Evolutionary conservation across 225 moss, liverwort and hornwort species (phyloP), one percentile per base, ranked within the genome.

Genomic region (Marchantia polymorpha): DNA sequence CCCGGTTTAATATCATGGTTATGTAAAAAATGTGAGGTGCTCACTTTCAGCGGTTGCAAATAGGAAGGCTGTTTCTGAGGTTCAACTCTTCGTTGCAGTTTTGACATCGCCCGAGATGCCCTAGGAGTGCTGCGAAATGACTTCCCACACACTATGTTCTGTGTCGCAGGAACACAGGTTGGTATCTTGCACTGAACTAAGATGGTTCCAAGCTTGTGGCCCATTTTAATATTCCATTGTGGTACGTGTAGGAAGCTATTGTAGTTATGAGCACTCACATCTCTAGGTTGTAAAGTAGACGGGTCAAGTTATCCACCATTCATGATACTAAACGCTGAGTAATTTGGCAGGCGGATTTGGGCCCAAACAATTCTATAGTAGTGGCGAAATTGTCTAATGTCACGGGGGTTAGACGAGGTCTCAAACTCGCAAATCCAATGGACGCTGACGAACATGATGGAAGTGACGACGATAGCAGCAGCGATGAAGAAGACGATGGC

Each of bases 81-180:
- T 20, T 16, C 1, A 22, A 30, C 11, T 22, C 22, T 19, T 26
- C 30, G 19, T 64, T 49, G 65, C 77, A 99, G 97, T 79, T 94
- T 99, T 81, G 93, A 99, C 77, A 68, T 99, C 48, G 90, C 93
- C 79, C 90, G 90, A 52, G 94, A 94, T 83, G 91, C 91, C 12
- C 81, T 93, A 74, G 94, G 97, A 84, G 89, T 92, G 47, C 80
- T 92, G 75, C 89, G 94, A 61, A 85, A 89, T 76, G 94, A 97
- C 72, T 97, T 97, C 74, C 97, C 97, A 39, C 97, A 97, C 78
- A 88, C 91, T 58, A 46, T 94, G 80, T 91, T 90, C 47, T 89
- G 90, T 71, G 90, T 94, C 52, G 92, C 94, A 52, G 97, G 97
- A 75, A 94, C 94, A 73, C 94, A 97, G 97, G 97, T 99, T 50